These are phyloP conservation scores for Ceratocystis ficicola DNA, from an alignment of 2,329 filamentous ascomycete genomes.

Conservation along the genomic window DNA sequence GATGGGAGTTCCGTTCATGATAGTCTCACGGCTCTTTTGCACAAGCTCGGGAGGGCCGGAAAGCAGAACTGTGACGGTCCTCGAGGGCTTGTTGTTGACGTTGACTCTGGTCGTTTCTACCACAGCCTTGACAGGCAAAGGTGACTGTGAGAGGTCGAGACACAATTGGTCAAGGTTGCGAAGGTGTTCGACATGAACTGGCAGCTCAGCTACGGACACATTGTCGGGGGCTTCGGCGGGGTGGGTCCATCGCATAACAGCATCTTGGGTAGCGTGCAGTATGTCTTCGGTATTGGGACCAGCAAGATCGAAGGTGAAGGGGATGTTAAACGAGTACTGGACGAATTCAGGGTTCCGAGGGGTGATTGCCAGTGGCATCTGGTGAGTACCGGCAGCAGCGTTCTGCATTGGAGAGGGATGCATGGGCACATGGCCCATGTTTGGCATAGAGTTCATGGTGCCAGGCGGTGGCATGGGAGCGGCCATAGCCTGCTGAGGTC, in stretches of 20 bases:
- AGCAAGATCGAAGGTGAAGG: constrained; percentile 81
- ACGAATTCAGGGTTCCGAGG: constrained; percentile 30
- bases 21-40: constrained; percentile 76
- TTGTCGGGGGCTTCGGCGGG: constrained; percentile 75
- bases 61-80: constrained; percentile 79
- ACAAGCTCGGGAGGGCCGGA: constrained; percentile 80
- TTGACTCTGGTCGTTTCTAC: constrained; percentile 66
- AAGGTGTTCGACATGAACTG: constrained; percentile 82
- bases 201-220: constrained; percentile 74
- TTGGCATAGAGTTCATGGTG: constrained; percentile 19
- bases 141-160: constrained; percentile 61
- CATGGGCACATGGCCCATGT: constrained; percentile 29
- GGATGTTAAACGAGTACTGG: constrained; percentile 93
- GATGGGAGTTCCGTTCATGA: constrained; percentile 84
- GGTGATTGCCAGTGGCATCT: constrained; percentile 18
- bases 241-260: constrained; percentile 86
- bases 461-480: constrained; percentile 14
- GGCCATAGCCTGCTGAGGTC: constrained; percentile 19
- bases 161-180: constrained; percentile 68
- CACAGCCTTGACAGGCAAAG: constrained; percentile 64
- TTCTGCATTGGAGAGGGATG: constrained; percentile 32
- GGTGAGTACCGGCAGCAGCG: constrained; percentile 16
- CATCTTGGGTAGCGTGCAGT: constrained; percentile 78
- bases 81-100: constrained; percentile 52
- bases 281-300: constrained; percentile 92